These are phyloP conservation scores for Teunomyces barrocoloradensis DNA, from an alignment of 805 yeast genomes.

Conservation along the genomic window DNA sequence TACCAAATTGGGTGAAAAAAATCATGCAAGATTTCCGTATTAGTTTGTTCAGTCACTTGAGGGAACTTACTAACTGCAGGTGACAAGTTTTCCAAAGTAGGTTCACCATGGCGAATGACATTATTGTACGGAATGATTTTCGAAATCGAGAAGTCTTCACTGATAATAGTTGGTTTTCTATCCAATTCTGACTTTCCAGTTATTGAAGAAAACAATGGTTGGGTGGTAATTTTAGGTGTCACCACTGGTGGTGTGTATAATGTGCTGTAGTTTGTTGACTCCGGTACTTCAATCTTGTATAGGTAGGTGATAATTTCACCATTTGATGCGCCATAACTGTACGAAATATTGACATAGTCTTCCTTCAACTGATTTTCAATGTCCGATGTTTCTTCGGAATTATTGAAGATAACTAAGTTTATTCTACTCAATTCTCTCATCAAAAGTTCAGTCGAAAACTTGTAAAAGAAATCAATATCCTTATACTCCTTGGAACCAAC, in stretches of 20 bases:
- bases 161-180: constrained; percentile 64
- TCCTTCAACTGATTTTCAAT: constrained; percentile 45
- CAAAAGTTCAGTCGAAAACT: constrained; percentile 58
- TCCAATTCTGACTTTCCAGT: constrained; percentile 71
- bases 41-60: constrained; percentile 26
- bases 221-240: constrained; percentile 53
- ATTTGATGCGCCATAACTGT: constrained; percentile 47
- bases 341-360: constrained; percentile 62
- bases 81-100: constrained; percentile 31
- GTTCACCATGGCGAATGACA: constrained; percentile 17
- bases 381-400: constrained; percentile 24
- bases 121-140: constrained; percentile 56
- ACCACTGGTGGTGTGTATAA: constrained; percentile 21
- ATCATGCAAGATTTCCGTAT: constrained; percentile 37
- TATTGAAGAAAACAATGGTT: constrained; percentile 78
- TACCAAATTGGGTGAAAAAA: constrained; percentile 47
- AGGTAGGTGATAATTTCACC: constrained; percentile 55
- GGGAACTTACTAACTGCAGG: constrained; percentile 33
- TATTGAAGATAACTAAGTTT: constrained; percentile 25
- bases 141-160: constrained; percentile 64
- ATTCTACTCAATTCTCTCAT: constrained; percentile 57
- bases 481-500: constrained; percentile 50
- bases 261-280: constrained; percentile 16
- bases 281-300: constrained; percentile 31
- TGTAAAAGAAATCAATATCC: constrained; percentile 60